These are phyloP conservation scores for Plantago coronopus DNA, from an alignment of 305 asterid species.

Conservation along the genomic window DNA sequence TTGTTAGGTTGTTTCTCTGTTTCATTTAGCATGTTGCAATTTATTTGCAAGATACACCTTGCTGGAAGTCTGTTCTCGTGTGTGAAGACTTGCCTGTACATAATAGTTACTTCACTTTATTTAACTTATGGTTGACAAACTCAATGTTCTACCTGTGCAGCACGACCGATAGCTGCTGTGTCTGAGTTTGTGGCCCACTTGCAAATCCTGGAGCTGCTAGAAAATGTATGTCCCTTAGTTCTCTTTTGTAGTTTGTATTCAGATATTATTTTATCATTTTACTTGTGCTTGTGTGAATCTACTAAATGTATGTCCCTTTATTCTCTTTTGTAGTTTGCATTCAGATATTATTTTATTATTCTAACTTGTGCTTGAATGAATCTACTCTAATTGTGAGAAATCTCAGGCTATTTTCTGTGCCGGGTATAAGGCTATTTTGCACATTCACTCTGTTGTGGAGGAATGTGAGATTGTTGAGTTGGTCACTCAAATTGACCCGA, in stretches of 20 bases:
- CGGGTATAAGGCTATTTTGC: slow-evolving; percentile 95
- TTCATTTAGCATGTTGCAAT: not conserved
- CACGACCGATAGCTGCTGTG: slow-evolving; percentile 65
- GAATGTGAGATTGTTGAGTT: slow-evolving; percentile 93
- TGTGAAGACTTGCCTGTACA: too few species aligned
- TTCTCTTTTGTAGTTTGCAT: slow-evolving; percentile 10
- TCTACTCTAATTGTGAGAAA: not conserved
- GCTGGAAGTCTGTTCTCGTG: not conserved
- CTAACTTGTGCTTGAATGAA: not conserved
- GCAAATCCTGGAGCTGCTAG: slow-evolving; percentile 83
- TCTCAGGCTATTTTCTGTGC: slow-evolving; percentile 91
- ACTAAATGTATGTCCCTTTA: slow-evolving; percentile 46
- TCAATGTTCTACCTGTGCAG: slow-evolving; percentile 40
- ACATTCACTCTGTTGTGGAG: slow-evolving; percentile 82
- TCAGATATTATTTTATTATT: slow-evolving; percentile 3
- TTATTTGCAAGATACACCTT: too few species aligned
- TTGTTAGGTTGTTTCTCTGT: not conserved
- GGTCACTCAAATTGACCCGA: slow-evolving; percentile 74
- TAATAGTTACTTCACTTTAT: too few species aligned
- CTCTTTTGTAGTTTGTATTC: slow-evolving; percentile 8
- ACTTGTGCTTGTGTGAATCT: slow-evolving; percentile 1
- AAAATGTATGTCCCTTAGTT: slow-evolving; percentile 49
- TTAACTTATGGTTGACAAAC: slow-evolving; percentile 9
- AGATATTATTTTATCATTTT: slow-evolving; percentile 1
- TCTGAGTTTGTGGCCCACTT: slow-evolving; percentile 82